Conservation (phyloP, 768 basidiomycete species). For the Podaxis mareebaensis region DNA sequence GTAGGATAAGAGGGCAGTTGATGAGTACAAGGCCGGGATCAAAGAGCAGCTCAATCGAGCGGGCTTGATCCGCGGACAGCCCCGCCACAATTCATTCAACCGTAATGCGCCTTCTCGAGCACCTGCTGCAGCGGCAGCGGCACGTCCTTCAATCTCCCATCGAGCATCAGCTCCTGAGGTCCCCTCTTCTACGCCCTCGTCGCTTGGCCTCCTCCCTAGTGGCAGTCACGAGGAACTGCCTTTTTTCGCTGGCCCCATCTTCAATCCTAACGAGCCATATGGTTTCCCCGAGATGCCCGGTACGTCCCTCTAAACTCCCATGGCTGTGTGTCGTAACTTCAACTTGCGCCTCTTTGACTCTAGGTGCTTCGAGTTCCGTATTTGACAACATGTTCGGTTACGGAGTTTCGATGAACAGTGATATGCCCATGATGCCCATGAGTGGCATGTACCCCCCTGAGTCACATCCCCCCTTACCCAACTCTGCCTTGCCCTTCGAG, state of each 20-base stretch:
- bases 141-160: slow-evolving; percentile 22
- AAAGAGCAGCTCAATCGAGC: slow-evolving; percentile 77
- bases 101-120: slow-evolving; percentile 36
- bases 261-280: slow-evolving; percentile 31
- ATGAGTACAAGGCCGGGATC: slow-evolving; percentile 81
- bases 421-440: slow-evolving; percentile 2
- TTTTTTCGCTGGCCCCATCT: slow-evolving; percentile 25
- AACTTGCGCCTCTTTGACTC: slow-evolving; percentile 22
- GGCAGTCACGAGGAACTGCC: slow-evolving; percentile 24
- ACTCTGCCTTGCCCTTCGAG: not conserved
- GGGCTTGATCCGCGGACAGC: slow-evolving; percentile 82
- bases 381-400: slow-evolving; percentile 27
- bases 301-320: slow-evolving; percentile 27
- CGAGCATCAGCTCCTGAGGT: slow-evolving; percentile 25
- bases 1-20: slow-evolving; percentile 82
- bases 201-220: slow-evolving; percentile 16
- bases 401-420: slow-evolving; percentile 1
- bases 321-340: not conserved
- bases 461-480: slow-evolving; percentile 1
- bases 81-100: slow-evolving; percentile 48
- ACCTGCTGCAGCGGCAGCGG: slow-evolving; percentile 28
- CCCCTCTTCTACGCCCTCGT: slow-evolving; percentile 22
- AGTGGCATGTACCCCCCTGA: slow-evolving; percentile 7
- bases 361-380: slow-evolving; percentile 39
- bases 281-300: slow-evolving; percentile 40